phyloP scores from a whole-genome alignment of 2,329 filamentous ascomycete genomes.

The Diaporthe citri region DNA sequence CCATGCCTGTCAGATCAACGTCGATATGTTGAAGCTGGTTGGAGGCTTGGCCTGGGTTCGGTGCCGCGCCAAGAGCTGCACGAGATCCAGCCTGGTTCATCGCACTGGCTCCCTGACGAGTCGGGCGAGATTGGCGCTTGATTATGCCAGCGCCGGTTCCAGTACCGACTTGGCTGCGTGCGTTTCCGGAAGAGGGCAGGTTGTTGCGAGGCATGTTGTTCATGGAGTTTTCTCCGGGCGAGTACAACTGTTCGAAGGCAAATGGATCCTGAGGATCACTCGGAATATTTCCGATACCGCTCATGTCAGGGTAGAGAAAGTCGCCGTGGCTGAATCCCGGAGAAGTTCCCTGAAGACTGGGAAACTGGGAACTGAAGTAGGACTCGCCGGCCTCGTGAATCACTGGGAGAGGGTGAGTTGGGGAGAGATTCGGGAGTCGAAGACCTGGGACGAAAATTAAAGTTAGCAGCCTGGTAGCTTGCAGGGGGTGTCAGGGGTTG shows the following conservation, averaged over 20 bases:
- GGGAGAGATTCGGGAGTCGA: neutral
- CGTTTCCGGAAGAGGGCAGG: neutral
- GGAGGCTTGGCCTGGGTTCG: neutral
- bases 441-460: neutral
- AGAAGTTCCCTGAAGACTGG: neutral
- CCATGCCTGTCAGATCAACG: neutral
- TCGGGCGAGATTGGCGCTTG: neutral
- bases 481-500: too few relatives aligned
- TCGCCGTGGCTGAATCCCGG: neutral
- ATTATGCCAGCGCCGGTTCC: neutral
- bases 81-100: neutral
- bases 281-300: neutral
- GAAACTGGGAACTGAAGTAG: neutral
- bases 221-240: too few relatives aligned
- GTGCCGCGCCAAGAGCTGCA: neutral
- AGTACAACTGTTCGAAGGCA: too few relatives aligned
- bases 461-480: neutral
- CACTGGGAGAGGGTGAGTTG: neutral
- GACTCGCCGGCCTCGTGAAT: conserved; percentile 1
- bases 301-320: neutral
- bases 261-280: too few relatives aligned
- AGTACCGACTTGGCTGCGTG: neutral
- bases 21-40: neutral
- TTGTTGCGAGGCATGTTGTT: neutral
- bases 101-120: neutral